phyloP scores from a whole-genome alignment of 192 early-diverging fungal species.

The Backusella luteola region DNA sequence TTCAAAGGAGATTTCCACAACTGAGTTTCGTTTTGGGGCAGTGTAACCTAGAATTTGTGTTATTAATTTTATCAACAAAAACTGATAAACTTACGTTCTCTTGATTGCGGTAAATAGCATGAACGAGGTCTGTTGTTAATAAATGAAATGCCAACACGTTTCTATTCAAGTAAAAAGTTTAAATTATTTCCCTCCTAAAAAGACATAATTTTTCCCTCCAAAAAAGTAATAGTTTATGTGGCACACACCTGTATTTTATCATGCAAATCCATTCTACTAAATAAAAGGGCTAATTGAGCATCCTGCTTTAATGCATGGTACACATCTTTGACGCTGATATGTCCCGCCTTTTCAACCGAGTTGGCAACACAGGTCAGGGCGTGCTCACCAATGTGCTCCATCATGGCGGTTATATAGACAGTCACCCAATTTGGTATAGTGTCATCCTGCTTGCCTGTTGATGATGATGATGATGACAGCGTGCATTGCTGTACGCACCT shows the following conservation, averaged over 20 bases:
- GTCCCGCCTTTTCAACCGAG: constrained; percentile 42
- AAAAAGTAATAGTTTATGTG: constrained; percentile 1
- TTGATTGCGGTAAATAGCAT: neutral
- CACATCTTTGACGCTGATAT: constrained; percentile 47
- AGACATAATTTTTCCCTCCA: too few species aligned
- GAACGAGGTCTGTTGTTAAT: neutral
- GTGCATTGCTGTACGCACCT: constrained; percentile 55
- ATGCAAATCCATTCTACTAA: constrained; percentile 45
- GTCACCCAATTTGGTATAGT: constrained; percentile 29
- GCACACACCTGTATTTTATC: constrained; percentile 27
- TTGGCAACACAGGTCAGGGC: constrained; percentile 45
- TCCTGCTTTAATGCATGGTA: constrained; percentile 50
- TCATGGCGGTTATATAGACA: constrained; percentile 55
- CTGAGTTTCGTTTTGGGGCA: constrained; percentile 6
- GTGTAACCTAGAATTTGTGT: neutral
- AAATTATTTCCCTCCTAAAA: neutral
- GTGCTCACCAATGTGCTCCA: constrained; percentile 60
- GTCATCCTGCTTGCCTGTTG: neutral
- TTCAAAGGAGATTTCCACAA: constrained; percentile 25
- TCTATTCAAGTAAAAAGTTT: neutral
- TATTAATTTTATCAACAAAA: neutral
- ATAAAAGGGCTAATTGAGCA: constrained; percentile 46
- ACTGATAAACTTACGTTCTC: constrained; percentile 11
- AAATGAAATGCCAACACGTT: constrained; percentile 9
- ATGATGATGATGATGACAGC: constrained; percentile 40